Evolutionary conservation across 2,329 filamentous ascomycete genomes (phyloP), one percentile per base, ranked within the genome.

Genomic region (Fusarium humuli): DNA sequence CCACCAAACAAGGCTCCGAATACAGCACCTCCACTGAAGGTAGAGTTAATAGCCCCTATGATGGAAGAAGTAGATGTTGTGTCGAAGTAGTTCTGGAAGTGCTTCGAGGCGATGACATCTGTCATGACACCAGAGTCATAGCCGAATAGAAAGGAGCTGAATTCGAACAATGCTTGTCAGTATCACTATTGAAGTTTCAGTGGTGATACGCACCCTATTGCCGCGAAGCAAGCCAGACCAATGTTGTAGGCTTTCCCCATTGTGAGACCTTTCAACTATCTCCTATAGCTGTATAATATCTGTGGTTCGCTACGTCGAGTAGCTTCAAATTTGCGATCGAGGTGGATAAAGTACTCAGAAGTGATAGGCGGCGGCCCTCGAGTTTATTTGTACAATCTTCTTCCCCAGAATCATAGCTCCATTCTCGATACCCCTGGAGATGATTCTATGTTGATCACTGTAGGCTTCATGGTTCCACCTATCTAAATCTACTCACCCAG

Each of bases 41-140:
- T 88, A 40, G 86, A 86, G 74, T 88, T 87, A 74, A 89, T 88
- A n/a, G 86, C 87, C 5, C 87, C 87, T 49, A 88, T 82, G 18
- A 86, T 75, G 44, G 73, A 61, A 2, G 73, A 75, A 3, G 73
- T 70, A 83, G 16, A 82, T 75, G 32, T 79, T 9, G 87, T 87
- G 53, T 86, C 74, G 78, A 89, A 89, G 75, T 82, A 86, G 5
- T 72, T 56, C 11, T 87, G 80, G 71, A 89, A 88, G 72, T 88
- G 78, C 8, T 79, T 77, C 3, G 83, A 85, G n/a, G 83, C 83
- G 46, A 88, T 88, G 40, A 87, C 86, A 76, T 87, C 82, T 12
- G 81, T 82, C 73, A 75, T 75, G 6, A 75, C 73, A n/a, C 73
- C 73, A 3, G 65, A 68, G 18, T 75, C 73, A 71, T 85, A 84